Conservation (phyloP, 2,329 filamentous ascomycete species). For the Chaetoscypha palmicola region DNA sequence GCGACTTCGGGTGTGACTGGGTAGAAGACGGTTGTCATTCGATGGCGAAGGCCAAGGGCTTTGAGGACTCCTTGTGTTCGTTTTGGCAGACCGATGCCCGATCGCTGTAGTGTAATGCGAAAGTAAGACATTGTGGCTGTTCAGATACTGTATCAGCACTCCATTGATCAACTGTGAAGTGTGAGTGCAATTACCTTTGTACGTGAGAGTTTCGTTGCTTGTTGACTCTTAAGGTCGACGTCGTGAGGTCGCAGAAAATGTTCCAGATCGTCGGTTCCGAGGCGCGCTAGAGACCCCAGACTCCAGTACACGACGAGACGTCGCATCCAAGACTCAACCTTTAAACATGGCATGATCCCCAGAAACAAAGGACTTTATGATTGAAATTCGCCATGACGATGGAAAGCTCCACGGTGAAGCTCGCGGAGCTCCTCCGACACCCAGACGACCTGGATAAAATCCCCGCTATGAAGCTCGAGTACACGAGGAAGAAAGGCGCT, state of each 20-base stretch:
- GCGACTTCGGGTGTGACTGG: slow-evolving; percentile 60
- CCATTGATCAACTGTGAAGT: background rate
- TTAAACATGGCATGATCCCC: slow-evolving; percentile 19
- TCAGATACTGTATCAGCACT: slow-evolving; percentile 3
- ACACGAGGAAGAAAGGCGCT: slow-evolving; percentile 85
- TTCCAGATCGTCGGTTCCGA: slow-evolving; percentile 2
- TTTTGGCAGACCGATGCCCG: slow-evolving; percentile 62
- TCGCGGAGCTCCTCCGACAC: slow-evolving; percentile 88
- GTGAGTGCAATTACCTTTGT: slow-evolving; percentile 8
- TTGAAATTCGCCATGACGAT: slow-evolving; percentile 25
- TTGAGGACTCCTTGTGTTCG: slow-evolving; percentile 59
- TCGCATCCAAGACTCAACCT: too few relatives aligned
- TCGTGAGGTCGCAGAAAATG: slow-evolving; percentile 12
- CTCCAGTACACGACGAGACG: slow-evolving; percentile 5
- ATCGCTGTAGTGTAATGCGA: slow-evolving; percentile 65
- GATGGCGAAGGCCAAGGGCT: slow-evolving; percentile 63
- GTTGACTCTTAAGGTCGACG: slow-evolving; percentile 2
- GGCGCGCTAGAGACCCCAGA: slow-evolving; percentile 12
- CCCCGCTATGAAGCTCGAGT: slow-evolving; percentile 79
- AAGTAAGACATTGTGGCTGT: slow-evolving; percentile 54
- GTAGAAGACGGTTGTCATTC: slow-evolving; percentile 67
- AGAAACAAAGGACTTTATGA: slow-evolving; percentile 4
- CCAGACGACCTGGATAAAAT: slow-evolving; percentile 98
- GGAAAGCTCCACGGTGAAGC: slow-evolving; percentile 45
- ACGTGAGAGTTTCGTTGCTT: slow-evolving; percentile 4